A percentile compares a stretch with the other conserved stretches of the same genome.
phyloP scores from a whole-genome alignment of 108 stramenopile genomes.

The Cyclotella cryptica region DNA sequence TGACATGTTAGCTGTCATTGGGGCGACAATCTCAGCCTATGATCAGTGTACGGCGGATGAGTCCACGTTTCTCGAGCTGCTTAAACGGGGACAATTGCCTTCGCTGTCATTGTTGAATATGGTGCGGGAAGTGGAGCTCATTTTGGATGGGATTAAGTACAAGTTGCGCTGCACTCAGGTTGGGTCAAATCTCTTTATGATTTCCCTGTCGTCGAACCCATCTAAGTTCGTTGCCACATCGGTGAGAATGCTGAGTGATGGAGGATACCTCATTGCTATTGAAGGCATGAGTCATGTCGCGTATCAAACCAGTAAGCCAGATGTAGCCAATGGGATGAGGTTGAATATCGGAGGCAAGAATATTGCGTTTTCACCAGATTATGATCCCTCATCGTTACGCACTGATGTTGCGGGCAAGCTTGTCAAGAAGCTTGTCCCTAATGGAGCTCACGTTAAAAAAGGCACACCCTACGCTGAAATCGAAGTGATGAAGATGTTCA shows the following conservation, averaged over 20 bases:
- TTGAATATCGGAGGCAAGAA: conserved; percentile 88
- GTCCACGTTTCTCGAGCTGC: conserved; percentile 74
- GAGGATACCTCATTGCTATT: conserved; percentile 94
- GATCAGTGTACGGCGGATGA: conserved; percentile 66
- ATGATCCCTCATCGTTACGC: conserved; percentile 94
- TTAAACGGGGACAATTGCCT: conserved; percentile 93
- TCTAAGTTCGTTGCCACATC: conserved; percentile 70
- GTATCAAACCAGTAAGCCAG: conserved; percentile 84
- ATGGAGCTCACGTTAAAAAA: conserved; percentile 91
- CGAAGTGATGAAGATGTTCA: conserved; percentile 99
- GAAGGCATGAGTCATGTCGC: conserved; percentile 91
- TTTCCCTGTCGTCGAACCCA: conserved; percentile 52
- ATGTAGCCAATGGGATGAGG: conserved; percentile 84
- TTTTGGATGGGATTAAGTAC: conserved; percentile 95
- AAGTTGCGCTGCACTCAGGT: conserved; percentile 75
- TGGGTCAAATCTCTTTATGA: conserved; percentile 71
- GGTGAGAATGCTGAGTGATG: conserved; percentile 93
- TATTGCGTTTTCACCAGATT: conserved; percentile 95
- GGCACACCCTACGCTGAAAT: conserved; percentile 96
- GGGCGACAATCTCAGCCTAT: conserved; percentile 80
- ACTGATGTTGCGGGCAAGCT: conserved; percentile 98
- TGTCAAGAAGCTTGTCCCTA: conserved; percentile 93
- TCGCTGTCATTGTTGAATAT: conserved; percentile 79
- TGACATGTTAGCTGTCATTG: conserved; percentile 79
- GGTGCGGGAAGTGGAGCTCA: conserved; percentile 86